Evolutionary conservation across 2,329 filamentous ascomycete species (phyloP).

Genomic region (Penicillium sp.): DNA sequence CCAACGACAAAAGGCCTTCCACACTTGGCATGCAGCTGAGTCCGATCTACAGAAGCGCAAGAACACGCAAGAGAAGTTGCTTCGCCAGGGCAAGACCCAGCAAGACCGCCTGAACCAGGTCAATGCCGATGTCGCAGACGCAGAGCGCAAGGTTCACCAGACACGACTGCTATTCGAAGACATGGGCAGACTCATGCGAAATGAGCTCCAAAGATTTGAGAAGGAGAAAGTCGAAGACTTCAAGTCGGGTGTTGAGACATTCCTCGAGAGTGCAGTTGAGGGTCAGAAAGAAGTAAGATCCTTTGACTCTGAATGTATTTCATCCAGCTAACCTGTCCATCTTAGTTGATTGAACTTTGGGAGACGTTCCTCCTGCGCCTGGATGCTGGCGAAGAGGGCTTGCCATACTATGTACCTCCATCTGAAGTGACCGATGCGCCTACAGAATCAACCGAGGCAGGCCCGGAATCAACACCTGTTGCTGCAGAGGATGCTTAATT

Average conservation of each 20-base stretch:
- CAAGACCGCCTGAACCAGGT: constrained; percentile 93
- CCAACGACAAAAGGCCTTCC: constrained; percentile 92
- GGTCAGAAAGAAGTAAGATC: constrained; percentile 89
- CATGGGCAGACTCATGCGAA: constrained; percentile 91
- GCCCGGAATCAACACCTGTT: constrained; percentile 8
- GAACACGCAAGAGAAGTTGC: constrained; percentile 86
- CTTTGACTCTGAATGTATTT: not conserved
- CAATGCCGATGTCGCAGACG: constrained; percentile 89
- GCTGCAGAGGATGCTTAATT: constrained; percentile 18
- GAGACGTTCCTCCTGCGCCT: constrained; percentile 97
- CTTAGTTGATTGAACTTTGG: constrained; percentile 86
- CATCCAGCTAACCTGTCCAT: constrained; percentile 42
- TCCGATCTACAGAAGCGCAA: constrained; percentile 89
- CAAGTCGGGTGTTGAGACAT: constrained; percentile 96
- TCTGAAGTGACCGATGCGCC: constrained; percentile 22
- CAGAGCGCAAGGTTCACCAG: constrained; percentile 89
- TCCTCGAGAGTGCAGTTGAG: constrained; percentile 93
- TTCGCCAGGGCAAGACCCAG: constrained; percentile 91
- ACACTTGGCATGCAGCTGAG: constrained; percentile 90
- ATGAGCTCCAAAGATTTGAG: constrained; percentile 91
- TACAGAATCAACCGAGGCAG: constrained; percentile 18
- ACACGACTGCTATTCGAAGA: constrained; percentile 90
- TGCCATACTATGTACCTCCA: constrained; percentile 46
- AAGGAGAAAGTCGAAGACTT: constrained; percentile 98
- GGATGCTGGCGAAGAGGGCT: constrained; percentile 84